Percentiles rank a stretch among this genome's conserved stretches.
phyloP scores from a whole-genome alignment of 768 basidiomycete genomes.

The Cystobasidium tubakii region DNA sequence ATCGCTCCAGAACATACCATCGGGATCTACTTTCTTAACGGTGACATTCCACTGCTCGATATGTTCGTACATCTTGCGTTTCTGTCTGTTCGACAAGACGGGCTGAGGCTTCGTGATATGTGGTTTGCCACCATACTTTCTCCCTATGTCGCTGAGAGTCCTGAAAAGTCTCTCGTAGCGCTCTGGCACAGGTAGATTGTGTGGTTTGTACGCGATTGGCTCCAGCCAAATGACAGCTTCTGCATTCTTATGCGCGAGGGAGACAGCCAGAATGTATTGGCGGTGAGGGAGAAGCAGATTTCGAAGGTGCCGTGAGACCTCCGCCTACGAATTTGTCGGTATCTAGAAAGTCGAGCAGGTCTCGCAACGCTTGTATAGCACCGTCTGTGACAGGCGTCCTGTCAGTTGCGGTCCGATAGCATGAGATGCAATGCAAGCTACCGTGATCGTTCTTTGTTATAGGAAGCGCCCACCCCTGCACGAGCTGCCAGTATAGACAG shows the following conservation, averaged over 20 bases:
- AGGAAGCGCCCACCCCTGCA: constrained; percentile 19
- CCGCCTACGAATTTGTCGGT: constrained; percentile 29
- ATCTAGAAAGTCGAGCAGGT: constrained; percentile 14
- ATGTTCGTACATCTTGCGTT: background rate
- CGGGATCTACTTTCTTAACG: constrained; percentile 3
- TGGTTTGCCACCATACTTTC: constrained; percentile 19
- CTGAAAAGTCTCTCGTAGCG: constrained; percentile 18
- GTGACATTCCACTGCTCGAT: constrained; percentile 5
- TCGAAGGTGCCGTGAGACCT: constrained; percentile 23
- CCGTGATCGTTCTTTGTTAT: constrained; percentile 5
- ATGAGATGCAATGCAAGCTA: background rate
- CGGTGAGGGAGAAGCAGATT: constrained; percentile 12
- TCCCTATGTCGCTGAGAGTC: background rate
- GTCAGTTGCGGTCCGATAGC: background rate
- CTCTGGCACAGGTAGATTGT: constrained; percentile 4
- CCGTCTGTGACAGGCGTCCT: background rate
- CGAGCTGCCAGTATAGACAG: constrained; percentile 27
- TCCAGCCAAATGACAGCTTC: constrained; percentile 21
- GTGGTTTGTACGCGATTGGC: constrained; percentile 20
- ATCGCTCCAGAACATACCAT: constrained; percentile 29
- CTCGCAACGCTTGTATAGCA: constrained; percentile 16
- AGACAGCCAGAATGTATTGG: constrained; percentile 1
- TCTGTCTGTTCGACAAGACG: background rate
- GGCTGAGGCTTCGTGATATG: constrained; percentile 19
- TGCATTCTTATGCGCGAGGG: constrained; percentile 7